Evolutionary conservation across 495 filamentous ascomycete species (phyloP), one percentile per base, ranked within the genome.

Genomic region (Cercophora newfieldiana): DNA sequence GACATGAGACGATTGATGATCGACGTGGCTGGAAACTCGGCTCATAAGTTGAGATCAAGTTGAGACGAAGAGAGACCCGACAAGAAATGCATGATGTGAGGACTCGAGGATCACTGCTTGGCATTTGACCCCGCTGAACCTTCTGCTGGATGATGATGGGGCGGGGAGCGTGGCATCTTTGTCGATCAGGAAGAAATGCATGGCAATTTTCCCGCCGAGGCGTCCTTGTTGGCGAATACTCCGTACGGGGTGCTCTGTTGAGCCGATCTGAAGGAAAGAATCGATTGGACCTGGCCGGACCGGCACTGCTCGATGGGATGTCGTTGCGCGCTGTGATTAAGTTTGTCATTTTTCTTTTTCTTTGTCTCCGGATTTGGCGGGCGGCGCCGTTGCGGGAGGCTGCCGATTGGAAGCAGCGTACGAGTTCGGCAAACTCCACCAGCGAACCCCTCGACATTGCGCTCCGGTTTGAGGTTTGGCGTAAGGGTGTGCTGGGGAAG

Each of bases 321-420:
- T 56, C 61, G 44, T 64, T 25, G 61, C 25, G 21, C 18, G 54
- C 24, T 26, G 19, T n/a, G n/a, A 26, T 29, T 54, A 28, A 19
- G 22, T 65, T 47, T 58, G 14, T 61, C 29, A 64, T 49, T 21
- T 18, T 68, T 61, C 24, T 59, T 59, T 50, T 61, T 47, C 37
- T 26, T 6, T 65, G 44, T 44, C 55, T 58, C 49, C 24, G 57
- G 55, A 29, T 19, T 19, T 25, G 59, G 26, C 29, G 66, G 48
- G 28, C n/a, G 47, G 53, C 37, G 12, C 37, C 37, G 3, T 44
- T 14, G 37, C 14, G 70, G 68, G 61, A 68, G 29, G 37, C 58
- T 70, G 68, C 70, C 70, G 70, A 72, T 72, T 72, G 70, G 70
- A 62, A 62, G 64, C 49, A 50, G 14, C 5, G 25, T 4, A 19